These are phyloP conservation scores for Oryza glaberrima DNA, from an alignment of 176 grass and related monocot species.

Conservation along the genomic window DNA sequence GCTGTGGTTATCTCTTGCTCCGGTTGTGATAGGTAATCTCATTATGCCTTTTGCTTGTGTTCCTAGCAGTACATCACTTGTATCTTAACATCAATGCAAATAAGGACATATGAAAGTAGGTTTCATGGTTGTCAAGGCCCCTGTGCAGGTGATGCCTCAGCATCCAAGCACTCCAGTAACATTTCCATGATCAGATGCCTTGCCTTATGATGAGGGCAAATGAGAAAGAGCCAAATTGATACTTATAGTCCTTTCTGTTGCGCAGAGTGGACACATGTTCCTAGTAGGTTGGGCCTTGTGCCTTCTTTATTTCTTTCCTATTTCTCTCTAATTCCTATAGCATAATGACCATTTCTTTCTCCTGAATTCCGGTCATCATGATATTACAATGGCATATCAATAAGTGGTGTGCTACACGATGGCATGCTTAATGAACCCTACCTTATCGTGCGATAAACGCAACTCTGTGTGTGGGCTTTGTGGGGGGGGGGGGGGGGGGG, in stretches of 20 bases:
- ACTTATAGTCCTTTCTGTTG: not conserved
- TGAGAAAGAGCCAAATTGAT: not conserved
- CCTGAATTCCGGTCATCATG: not conserved
- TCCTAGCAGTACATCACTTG: conserved; percentile 25
- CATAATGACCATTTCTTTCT: not conserved
- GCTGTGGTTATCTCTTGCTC: conserved; percentile 89
- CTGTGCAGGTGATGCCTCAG: not conserved
- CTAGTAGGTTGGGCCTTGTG: not conserved
- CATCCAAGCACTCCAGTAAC: not conserved
- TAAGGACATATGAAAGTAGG: not conserved
- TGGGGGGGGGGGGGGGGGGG: no score
- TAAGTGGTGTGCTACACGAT: not conserved
- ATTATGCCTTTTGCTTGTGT: conserved; percentile 28
- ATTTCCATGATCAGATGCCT: not conserved
- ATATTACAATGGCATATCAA: not conserved
- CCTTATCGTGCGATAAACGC: not conserved
- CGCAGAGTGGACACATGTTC: not conserved
- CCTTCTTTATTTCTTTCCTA: not conserved
- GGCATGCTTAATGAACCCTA: not conserved
- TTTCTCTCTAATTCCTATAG: not conserved
- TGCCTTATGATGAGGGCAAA: not conserved
- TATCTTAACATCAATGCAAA: not conserved
- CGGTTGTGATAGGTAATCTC: conserved; percentile 81
- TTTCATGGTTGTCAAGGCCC: not conserved
- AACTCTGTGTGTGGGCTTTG: no score